Percentiles rank a stretch among this genome's conserved stretches.
Conservation (phyloP, 192 early-diverging fungal species). For the Dimargaris xerosporica region DNA sequence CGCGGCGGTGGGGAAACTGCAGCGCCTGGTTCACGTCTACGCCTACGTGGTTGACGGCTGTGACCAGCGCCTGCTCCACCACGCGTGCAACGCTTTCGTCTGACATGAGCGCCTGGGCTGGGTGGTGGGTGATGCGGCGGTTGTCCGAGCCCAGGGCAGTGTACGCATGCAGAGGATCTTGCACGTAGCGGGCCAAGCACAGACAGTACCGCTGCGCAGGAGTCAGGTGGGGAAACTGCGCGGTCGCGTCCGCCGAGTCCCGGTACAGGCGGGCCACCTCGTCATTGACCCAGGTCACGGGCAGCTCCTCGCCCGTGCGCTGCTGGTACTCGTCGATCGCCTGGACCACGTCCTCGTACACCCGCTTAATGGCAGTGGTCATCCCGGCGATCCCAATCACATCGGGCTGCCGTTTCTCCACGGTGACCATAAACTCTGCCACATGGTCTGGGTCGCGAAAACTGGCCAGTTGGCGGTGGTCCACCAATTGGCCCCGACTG, state of each 20-base stretch:
- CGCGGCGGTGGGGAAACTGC: conserved; percentile 41
- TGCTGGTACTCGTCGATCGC: conserved; percentile 31
- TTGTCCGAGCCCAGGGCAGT: conserved; percentile 48
- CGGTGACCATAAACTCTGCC: conserved; percentile 35
- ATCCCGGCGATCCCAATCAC: conserved; percentile 74
- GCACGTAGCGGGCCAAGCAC: conserved; percentile 62
- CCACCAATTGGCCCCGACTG: conserved; percentile 52
- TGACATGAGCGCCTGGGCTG: conserved; percentile 51
- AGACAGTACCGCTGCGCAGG: conserved; percentile 75
- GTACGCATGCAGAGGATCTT: conserved; percentile 70
- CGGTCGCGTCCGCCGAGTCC: conserved; percentile 49
- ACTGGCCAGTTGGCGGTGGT: conserved; percentile 46
- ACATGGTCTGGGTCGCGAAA: conserved; percentile 25
- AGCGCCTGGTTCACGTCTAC: conserved; percentile 81
- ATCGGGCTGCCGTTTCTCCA: conserved; percentile 46
- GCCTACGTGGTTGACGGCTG: conserved; percentile 67
- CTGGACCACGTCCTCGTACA: conserved; percentile 50
- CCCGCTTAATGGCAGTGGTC: conserved; percentile 50
- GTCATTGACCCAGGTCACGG: conserved; percentile 68
- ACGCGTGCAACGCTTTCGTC: conserved; percentile 46
- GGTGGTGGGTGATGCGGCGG: conserved; percentile 54
- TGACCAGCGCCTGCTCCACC: conserved; percentile 75
- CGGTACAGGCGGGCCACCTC: conserved; percentile 77
- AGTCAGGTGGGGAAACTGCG: conserved; percentile 52
- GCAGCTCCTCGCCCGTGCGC: conserved; percentile 30